Percentiles rank a stretch among this genome's conserved stretches.
phyloP scores from a whole-genome alignment of 2,329 filamentous ascomycete species.

The Myriosclerotinia duriaeana region DNA sequence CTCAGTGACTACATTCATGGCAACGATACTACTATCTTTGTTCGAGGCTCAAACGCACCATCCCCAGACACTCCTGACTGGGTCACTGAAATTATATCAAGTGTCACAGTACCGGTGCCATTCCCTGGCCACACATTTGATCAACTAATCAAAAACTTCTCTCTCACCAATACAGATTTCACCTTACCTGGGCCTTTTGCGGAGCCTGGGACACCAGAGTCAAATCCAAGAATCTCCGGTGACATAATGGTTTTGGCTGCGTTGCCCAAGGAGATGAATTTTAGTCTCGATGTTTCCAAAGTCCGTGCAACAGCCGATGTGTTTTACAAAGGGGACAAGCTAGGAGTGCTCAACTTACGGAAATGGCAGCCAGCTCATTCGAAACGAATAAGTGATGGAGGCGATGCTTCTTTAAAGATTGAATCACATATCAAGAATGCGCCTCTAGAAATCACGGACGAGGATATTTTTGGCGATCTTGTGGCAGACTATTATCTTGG shows the following conservation, averaged over 20 bases:
- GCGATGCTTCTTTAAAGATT: conserved; percentile 67
- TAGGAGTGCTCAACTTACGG: conserved; percentile 75
- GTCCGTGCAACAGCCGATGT: conserved; percentile 79
- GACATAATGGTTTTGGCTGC: conserved; percentile 76
- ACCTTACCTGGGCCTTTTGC: conserved; percentile 77
- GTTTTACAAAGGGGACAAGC: conserved; percentile 71
- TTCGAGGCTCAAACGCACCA: conserved; percentile 72
- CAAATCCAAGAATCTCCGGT: conserved; percentile 78
- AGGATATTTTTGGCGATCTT: conserved; percentile 74
- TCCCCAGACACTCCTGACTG: conserved; percentile 71
- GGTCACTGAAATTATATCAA: conserved; percentile 77
- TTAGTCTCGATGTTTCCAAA: conserved; percentile 73
- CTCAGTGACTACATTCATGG: conserved; percentile 81
- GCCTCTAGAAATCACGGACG: conserved; percentile 78
- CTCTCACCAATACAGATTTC: conserved; percentile 82
- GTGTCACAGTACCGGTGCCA: conserved; percentile 78
- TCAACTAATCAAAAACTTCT: conserved; percentile 82
- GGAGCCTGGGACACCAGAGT: conserved; percentile 68
- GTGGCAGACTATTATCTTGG: conserved; percentile 80
- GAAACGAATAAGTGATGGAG: conserved; percentile 60
- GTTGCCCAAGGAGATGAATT: conserved; percentile 82
- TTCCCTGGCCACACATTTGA: conserved; percentile 81
- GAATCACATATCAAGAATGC: conserved; percentile 74
- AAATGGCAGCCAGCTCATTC: conserved; percentile 87
- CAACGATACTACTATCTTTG: conserved; percentile 73